Base-by-base conservation (phyloP, 148 eudicot genomes). In the Rhododendron mucronatum region DNA sequence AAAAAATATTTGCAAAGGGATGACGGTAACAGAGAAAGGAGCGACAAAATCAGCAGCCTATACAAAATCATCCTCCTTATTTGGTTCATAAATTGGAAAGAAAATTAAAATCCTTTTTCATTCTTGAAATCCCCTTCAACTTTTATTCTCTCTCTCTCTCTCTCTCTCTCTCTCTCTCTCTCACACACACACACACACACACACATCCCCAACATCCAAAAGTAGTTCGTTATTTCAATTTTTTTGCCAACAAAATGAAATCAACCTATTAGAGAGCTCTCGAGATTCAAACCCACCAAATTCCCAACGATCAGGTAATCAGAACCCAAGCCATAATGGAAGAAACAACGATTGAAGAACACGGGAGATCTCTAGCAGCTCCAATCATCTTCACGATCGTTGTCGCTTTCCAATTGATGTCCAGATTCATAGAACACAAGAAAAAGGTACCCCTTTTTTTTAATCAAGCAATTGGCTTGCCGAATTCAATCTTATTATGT, bases 361-460 rank as follows among this genome's bases (percentile, higher is more conserved):
- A 61, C 44, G 84, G 81, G 44, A 83, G 71, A 53, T 88, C 88
- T 75, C 85, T 87, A 1, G 91, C 92, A 79, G 93, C 93, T 86
- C 92, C 93, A n/a, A 45, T 85, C 9, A 86, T 90, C n/a, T 89
- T 91, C 90, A 7, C 82, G n/a, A 82, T 90, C 82, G 91, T 91
- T 41, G 39, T 87, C 30, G 79, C 65, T 30, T 86, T 91, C 47
- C 93, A 91, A 18, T 84, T 82, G 47, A 28, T 80, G 18, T 86
- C 90, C 41, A 79, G 84, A 77, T 90, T 78, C 82, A 14, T 89
- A 45, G 92, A 90, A 78, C 82, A 50, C 7, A 87, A 87, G 78
- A 87, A 78, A 59, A 87, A 87, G 88, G 88, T 87, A 33, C 37
- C 55, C 14, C 16, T 11, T 11, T 69, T 57, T 14, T 35, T 37